A percentile compares a stretch with the other conserved stretches of the same genome.
Conservation (phyloP, 305 asterid species). For the Andrographis paniculata region DNA sequence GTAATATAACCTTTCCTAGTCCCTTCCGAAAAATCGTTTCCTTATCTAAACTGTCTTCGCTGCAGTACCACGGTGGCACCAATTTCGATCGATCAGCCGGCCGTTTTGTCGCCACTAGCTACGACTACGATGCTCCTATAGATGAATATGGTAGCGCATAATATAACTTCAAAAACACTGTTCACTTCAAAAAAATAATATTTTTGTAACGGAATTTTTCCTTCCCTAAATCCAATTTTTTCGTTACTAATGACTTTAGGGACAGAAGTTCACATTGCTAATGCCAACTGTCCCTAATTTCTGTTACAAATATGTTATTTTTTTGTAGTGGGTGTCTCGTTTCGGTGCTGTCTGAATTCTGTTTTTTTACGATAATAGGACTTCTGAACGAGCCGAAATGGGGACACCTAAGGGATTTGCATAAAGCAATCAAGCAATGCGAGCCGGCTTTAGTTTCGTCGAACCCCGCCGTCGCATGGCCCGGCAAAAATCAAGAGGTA, state of each 20-base stretch:
- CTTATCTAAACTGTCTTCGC: not conserved
- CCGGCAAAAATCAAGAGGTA: slow-evolving; percentile 78
- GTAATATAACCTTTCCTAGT: slow-evolving; percentile 24
- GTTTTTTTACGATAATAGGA: no score
- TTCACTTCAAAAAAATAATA: not conserved
- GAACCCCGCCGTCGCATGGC: slow-evolving; percentile 61
- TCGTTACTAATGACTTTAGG: no score
- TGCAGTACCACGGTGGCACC: slow-evolving; percentile 90
- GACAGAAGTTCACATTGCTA: no score
- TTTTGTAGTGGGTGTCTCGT: no score
- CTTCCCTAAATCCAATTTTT: no score
- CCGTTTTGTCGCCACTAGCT: slow-evolving; percentile 79
- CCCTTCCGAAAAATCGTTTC: not conserved
- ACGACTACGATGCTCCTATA: slow-evolving; percentile 86
- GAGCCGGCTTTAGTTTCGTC: slow-evolving; percentile 76
- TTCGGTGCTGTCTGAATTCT: no score
- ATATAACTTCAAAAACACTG: not conserved
- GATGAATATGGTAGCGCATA: slow-evolving; percentile 62
- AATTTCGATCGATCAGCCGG: slow-evolving; percentile 83
- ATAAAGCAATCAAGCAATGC: no score
- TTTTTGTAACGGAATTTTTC: not conserved
- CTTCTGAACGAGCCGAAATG: slow-evolving; percentile 61
- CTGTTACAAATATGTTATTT: slow-evolving; percentile 5
- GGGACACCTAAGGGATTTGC: slow-evolving; percentile 66
- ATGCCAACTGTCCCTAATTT: no score